phyloP scores from a whole-genome alignment of 371 early-diverging fungal species.

The Encephalitozoon hellem region DNA sequence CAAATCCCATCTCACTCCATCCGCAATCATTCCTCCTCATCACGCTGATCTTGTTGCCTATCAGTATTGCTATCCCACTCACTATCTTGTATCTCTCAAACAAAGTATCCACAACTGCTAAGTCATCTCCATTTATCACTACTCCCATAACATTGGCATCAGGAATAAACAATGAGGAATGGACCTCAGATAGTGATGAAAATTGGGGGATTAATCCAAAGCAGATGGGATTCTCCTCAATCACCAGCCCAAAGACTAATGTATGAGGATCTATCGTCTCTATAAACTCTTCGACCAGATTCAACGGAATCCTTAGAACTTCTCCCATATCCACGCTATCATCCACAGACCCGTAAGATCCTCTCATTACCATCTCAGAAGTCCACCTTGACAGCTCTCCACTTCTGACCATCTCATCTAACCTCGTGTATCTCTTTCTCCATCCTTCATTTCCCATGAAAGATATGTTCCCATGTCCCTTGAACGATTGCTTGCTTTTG shows the following conservation, averaged over 20 bases:
- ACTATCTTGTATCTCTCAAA: not conserved
- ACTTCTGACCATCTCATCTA: not conserved
- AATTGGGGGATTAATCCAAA: conserved; percentile 11
- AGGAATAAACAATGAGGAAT: not conserved
- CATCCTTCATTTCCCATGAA: not conserved
- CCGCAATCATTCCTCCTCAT: not conserved
- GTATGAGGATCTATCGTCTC: not conserved
- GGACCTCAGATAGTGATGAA: not conserved
- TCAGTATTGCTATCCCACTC: not conserved
- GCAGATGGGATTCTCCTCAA: not conserved
- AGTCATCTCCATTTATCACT: not conserved
- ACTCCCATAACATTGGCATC: not conserved
- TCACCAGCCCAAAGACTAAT: not conserved
- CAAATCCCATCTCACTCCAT: not conserved
- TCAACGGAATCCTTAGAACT: not conserved
- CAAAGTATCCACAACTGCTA: not conserved
- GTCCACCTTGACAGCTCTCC: not conserved
- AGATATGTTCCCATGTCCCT: not conserved
- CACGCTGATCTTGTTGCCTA: not conserved
- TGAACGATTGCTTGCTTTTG: not conserved
- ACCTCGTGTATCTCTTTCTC: not conserved
- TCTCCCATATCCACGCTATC: not conserved
- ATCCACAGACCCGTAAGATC: not conserved
- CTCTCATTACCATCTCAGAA: not conserved
- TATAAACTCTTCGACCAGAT: not conserved